These are phyloP conservation scores for Paspalum vaginatum DNA, from an alignment of 176 grass and related monocot genomes.

Conservation along the genomic window DNA sequence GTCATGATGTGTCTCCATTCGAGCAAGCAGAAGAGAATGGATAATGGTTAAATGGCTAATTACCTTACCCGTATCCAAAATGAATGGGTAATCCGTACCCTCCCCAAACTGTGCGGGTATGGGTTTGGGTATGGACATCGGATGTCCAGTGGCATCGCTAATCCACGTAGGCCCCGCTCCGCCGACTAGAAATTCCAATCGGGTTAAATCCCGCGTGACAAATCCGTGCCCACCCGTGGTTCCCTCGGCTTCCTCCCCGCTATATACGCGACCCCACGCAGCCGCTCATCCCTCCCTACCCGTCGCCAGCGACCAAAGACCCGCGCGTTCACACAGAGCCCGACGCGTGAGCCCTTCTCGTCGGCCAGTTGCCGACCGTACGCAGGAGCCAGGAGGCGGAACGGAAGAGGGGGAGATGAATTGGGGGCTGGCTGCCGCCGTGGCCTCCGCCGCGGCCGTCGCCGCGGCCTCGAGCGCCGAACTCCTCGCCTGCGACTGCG, in stretches of 20 bases:
- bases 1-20: too few relatives aligned
- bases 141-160: too few relatives aligned
- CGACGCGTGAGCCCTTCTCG: not conserved
- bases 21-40: too few relatives aligned
- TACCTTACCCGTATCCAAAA: too few relatives aligned
- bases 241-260: too few relatives aligned
- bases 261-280: slow-evolving; percentile 37
- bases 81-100: too few relatives aligned
- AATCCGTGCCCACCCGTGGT: not conserved
- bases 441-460: slow-evolving; percentile 38
- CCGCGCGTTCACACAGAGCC: not conserved
- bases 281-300: not conserved
- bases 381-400: not conserved
- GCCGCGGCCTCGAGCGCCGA: slow-evolving; percentile 52
- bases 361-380: not conserved
- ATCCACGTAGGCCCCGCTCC: too few relatives aligned
- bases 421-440: slow-evolving; percentile 48
- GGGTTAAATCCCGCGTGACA: slow-evolving; percentile 9
- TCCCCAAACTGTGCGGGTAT: too few relatives aligned
- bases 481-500: slow-evolving; percentile 49
- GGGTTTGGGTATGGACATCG: too few relatives aligned
- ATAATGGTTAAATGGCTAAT: too few relatives aligned
- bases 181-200: slow-evolving; percentile 30
- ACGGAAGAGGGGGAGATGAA: slow-evolving; percentile 31
- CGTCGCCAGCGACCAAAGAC: not conserved